These are phyloP conservation scores for Talaromyces atroroseus DNA, from an alignment of 2,329 filamentous ascomycete species.

Conservation along the genomic window DNA sequence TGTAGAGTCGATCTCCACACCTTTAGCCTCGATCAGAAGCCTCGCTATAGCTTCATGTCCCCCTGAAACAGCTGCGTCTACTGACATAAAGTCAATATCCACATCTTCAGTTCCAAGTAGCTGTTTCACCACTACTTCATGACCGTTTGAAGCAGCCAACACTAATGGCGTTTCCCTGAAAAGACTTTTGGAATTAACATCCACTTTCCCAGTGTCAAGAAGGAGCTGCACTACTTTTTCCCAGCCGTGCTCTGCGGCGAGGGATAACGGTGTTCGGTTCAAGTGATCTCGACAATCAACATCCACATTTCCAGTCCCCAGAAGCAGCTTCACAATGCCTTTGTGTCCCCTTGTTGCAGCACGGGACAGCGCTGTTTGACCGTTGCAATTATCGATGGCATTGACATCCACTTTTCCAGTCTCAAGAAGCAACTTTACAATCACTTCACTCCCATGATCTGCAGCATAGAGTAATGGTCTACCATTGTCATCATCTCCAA, in stretches of 20 bases:
- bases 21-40: slow-evolving; percentile 20
- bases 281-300: background rate
- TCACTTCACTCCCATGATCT: slow-evolving; percentile 16
- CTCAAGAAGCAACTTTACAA: background rate
- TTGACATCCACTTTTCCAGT: background rate
- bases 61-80: slow-evolving; percentile 1
- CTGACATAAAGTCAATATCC: slow-evolving; percentile 2
- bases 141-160: slow-evolving; percentile 41
- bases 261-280: slow-evolving; percentile 8
- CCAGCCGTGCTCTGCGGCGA: slow-evolving; percentile 9
- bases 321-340: slow-evolving; percentile 6
- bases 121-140: background rate
- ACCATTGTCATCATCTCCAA: slow-evolving; percentile 8
- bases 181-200: background rate
- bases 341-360: slow-evolving; percentile 16
- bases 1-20: slow-evolving; percentile 16
- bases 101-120: background rate
- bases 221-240: slow-evolving; percentile 5
- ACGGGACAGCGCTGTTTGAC: background rate
- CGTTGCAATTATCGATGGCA: background rate
- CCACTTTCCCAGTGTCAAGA: slow-evolving; percentile 1
- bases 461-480: slow-evolving; percentile 12
- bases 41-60: slow-evolving; percentile 21
- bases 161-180: background rate
- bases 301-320: background rate